Evolutionary conservation across 257 asterid genomes (phyloP), one percentile per base, ranked within the genome.

Genomic region (Fraxinus americana): DNA sequence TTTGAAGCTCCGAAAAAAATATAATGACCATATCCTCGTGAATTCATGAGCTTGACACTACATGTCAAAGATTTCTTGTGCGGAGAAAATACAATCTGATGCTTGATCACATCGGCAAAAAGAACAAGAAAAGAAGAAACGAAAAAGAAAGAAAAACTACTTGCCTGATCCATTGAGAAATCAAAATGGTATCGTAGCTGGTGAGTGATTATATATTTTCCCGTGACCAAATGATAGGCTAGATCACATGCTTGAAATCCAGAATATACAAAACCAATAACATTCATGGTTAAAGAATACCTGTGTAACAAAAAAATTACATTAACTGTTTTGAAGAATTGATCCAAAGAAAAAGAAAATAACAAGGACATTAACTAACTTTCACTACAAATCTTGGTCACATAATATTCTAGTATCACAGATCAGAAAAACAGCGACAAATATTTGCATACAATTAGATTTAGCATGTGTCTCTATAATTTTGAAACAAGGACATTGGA

Each of bases 91-190:
- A 54, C 10, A 54, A 19, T n/a, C 9, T 54, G 65, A 54, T 54
- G 65, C 65, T 54, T 7, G 65, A 54, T 54, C 27, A 54, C 25
- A 54, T 19, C 3, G 12, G 65, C 65, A 19, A 13, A 54, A 19
- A 54, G 27, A 19, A 19, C 65, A 54, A 0, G 11, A 54, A 54
- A 54, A 54, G 10, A 54, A n/a, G 12, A 54, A 54, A 19, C 7
- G 27, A 54, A 38, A 43, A 43, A 43, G 16, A 43, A 43, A 43
- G 50, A 43, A 43, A 23, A 14, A 67, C 36, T 17, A 83, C 94
- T 86, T 78, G 87, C 98, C 97, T 94, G 98, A 79, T 94, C 97
- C 90, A 92, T 86, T 25, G 88, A 78, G 79, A 94, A 92, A 75
- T 87, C 92, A 23, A 94, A 90, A 76, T 84, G 92, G 84, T 80